Evolutionary conservation across 2,329 filamentous ascomycete species (phyloP), one percentile per base, ranked within the genome.

Genomic region (Colletotrichum godetiae): DNA sequence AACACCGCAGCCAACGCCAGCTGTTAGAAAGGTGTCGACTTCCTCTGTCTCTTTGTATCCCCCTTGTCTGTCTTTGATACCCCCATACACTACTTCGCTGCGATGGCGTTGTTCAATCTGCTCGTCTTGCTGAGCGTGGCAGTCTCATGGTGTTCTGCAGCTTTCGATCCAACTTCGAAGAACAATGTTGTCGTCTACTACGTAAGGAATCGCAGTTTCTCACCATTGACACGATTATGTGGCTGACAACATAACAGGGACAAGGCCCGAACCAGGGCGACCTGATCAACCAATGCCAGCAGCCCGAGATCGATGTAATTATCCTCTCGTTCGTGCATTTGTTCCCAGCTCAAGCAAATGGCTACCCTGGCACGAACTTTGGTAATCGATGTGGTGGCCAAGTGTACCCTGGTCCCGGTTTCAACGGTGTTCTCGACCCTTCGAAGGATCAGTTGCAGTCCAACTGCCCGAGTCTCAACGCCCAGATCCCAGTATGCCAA

Each of bases 141-240:
- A 46, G 42, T 69, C 10, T 56, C 56, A 0, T 33, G 35, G 1
- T 63, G 65, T 49, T 65, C 57, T 0, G 72, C 37, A 19, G 49
- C 37, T 8, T 84, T 84, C 73, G 77, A 79, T 68, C 75, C 78
- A 35, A 75, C 65, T 5, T 81, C 81, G 0, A 82, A 82, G 65
- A 79, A 79, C 53, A 86, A 86, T 74, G 78, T 86, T 42, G 84
- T 80, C 8, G 79, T 85, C 4, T 86, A 86, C 74, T 86, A 82
- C 76, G 84, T 85, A 79, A 70, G 78, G 29, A 0, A 19, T 13
- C 7, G 8, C 19, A 22, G 1, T 22, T n/a, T 11, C 19, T n/a
- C 3, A 5, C 3, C n/a, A 2, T 6, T 22, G 22, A 4, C 4
- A 6, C 13, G 27, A 22, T 19, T 33, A 59, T 2, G 71, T 19